Conservation (phyloP, 2,329 filamentous ascomycete genomes). For the Penicillium sp. region DNA sequence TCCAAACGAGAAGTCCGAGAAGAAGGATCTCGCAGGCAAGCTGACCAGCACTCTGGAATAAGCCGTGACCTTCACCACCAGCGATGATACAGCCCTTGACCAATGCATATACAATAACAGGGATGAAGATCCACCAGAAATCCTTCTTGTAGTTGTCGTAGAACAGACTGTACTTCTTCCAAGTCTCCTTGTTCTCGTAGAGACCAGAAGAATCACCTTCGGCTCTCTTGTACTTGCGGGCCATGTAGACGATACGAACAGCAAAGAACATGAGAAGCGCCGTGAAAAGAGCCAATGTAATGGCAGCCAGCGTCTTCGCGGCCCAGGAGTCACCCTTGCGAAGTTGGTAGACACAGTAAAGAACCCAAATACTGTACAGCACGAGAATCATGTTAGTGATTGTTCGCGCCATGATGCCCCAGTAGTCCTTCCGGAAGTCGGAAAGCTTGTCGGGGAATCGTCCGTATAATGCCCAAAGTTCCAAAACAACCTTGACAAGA, state of each 20-base stretch:
- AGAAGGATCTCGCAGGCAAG: conserved; percentile 79
- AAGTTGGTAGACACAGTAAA: conserved; percentile 97
- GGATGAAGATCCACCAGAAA: conserved; percentile 97
- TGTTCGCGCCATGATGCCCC: conserved; percentile 85
- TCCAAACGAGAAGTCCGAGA: conserved; percentile 78
- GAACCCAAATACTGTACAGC: conserved; percentile 90
- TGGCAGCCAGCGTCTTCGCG: conserved; percentile 76
- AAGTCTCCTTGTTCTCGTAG: conserved; percentile 85
- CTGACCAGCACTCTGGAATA: conserved; percentile 77
- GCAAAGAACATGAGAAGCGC: conserved; percentile 78
- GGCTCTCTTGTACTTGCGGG: conserved; percentile 68
- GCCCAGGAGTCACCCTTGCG: conserved; percentile 92
- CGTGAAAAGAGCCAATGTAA: conserved; percentile 81
- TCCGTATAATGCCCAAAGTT: conserved; percentile 86
- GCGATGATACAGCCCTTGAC: conserved; percentile 85
- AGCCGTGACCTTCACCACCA: conserved; percentile 79
- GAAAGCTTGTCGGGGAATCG: conserved; percentile 77
- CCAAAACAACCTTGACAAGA: conserved; percentile 86
- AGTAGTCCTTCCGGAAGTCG: conserved; percentile 93
- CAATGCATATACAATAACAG: conserved; percentile 85
- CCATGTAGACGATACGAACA: conserved; percentile 78
- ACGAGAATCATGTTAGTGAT: conserved; percentile 88
- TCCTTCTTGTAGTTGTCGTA: conserved; percentile 93
- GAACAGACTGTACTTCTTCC: conserved; percentile 95
- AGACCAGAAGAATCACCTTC: conserved; percentile 74